phyloP scores from a whole-genome alignment of 345 rosid genomes.

The Alliaria petiolata region DNA sequence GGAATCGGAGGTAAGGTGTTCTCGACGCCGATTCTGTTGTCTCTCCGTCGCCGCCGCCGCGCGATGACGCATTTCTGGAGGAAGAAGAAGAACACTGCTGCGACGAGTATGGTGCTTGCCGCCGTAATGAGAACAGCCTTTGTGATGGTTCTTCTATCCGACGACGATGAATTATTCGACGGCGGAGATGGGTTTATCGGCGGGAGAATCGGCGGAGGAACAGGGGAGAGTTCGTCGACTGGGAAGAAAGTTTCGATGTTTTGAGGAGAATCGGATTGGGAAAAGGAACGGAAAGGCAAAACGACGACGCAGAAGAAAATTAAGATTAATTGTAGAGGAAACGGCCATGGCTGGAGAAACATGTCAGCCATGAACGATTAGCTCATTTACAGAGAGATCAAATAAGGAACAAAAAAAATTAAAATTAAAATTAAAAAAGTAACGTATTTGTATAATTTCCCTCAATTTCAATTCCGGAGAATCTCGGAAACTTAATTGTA shows the following conservation, averaged over 20 bases:
- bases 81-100: conserved; percentile 47
- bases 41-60: conserved; percentile 38
- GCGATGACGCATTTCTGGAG: conserved; percentile 35
- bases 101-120: conserved; percentile 49
- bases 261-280: conserved; percentile 43
- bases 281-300: conserved; percentile 31
- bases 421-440: background rate
- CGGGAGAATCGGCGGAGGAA: conserved; percentile 8
- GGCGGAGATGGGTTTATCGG: conserved; percentile 16
- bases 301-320: background rate
- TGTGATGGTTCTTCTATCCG: conserved; percentile 26
- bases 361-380: conserved; percentile 35
- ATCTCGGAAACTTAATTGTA: background rate
- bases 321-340: background rate
- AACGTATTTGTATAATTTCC: conserved; percentile 6
- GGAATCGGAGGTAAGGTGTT: conserved; percentile 3
- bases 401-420: background rate
- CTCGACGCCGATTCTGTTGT: conserved; percentile 12
- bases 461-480: background rate
- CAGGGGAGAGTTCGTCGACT: conserved; percentile 8
- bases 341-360: conserved; percentile 35
- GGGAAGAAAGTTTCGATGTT: conserved; percentile 70
- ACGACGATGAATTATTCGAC: background rate
- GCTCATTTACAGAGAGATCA: conserved; percentile 24
- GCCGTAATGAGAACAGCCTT: conserved; percentile 69